Conservation (phyloP, 2,329 filamentous ascomycete genomes). For the Penicillium corylophilum region DNA sequence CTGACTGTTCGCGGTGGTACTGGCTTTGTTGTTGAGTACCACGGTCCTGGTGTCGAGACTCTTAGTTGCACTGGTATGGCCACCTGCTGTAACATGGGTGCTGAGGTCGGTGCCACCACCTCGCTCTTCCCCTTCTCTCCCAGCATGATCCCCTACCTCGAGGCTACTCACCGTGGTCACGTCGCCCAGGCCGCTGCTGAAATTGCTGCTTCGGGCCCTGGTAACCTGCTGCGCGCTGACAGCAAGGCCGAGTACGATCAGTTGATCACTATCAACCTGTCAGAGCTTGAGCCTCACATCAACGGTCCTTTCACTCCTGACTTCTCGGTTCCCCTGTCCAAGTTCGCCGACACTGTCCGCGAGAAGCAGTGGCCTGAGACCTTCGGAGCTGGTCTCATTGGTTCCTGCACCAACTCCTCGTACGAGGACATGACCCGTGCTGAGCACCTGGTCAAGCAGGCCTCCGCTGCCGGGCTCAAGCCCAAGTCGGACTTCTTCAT, state of each 20-base stretch:
- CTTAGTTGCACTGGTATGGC: constrained; percentile 84
- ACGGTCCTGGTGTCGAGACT: constrained; percentile 68
- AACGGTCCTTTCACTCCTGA: constrained; percentile 99
- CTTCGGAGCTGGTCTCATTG: constrained; percentile 94
- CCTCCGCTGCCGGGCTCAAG: constrained; percentile 89
- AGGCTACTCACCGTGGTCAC: constrained; percentile 81
- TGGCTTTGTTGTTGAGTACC: constrained; percentile 67
- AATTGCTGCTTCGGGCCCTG: constrained; percentile 63
- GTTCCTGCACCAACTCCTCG: constrained; percentile 94
- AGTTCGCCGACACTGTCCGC: constrained; percentile 93
- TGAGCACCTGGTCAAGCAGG: constrained; percentile 87
- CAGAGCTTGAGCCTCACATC: constrained; percentile 93
- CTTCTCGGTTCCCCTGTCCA: constrained; percentile 94
- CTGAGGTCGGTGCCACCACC: constrained; percentile 72
- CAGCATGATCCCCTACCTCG: constrained; percentile 94
- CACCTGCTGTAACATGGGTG: constrained; percentile 71
- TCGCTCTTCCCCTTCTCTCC: constrained; percentile 98
- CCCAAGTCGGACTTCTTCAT: constrained; percentile 91
- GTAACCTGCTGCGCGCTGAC: constrained; percentile 73
- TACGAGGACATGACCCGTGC: constrained; percentile 91
- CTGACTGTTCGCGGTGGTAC: constrained; percentile 98
- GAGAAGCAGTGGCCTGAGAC: constrained; percentile 95
- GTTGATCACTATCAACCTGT: constrained; percentile 92
- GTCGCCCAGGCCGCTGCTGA: constrained; percentile 87
- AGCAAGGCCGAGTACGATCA: constrained; percentile 93